Base-by-base conservation (phyloP, 2,329 filamentous ascomycete genomes). In the Fusarium subtropicale region DNA sequence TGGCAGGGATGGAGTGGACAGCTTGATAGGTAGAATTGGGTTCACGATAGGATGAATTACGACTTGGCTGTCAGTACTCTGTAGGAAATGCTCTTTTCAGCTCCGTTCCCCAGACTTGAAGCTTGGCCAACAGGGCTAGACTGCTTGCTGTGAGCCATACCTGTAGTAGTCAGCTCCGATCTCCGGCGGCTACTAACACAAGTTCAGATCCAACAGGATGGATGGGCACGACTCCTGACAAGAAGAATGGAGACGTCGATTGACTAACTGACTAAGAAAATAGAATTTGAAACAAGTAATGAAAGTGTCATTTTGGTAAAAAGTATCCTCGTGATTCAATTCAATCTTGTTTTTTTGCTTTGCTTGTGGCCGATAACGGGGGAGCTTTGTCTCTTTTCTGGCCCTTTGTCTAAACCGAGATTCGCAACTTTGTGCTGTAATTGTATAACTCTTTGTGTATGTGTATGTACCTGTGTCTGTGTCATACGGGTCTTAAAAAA, bases 41-140 rank as follows among this genome's bases (percentile, higher is more conserved):
- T 51, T 22, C 18, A 51, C 18, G 33, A 30, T 30, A 51, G 47
- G 42, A 64, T 33, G 36, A 45, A 48, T 45, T 52, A 31, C 38
- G 56, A 38, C 58, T 39, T 39, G 36, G 3, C n/a, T 41, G 36
- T 39, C 56, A 44, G 28, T 28, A 30, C 13, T 22, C 20, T 22
- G 20, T 22, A 22, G 20, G 24, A 15, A 20, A 31, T 30, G 18
- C 28, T 30, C 24, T 33, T 68, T 54, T 56, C 59, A 60, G 63
- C 64, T 71, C 54, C 57, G 58, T 68, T 65, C 67, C 68, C 59
- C 67, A 64, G 67, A 71, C 68, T 71, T 28, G 31, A 58, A 56
- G 65, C 41, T 56, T 64, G 41, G 33, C 64, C 59, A 50, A 62
- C 53, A 50, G 57, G 53, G 66, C 28, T 55, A 47, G 39, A 26